Conservation (phyloP, 2,329 filamentous ascomycete species). For the Aspergillus melleus region DNA sequence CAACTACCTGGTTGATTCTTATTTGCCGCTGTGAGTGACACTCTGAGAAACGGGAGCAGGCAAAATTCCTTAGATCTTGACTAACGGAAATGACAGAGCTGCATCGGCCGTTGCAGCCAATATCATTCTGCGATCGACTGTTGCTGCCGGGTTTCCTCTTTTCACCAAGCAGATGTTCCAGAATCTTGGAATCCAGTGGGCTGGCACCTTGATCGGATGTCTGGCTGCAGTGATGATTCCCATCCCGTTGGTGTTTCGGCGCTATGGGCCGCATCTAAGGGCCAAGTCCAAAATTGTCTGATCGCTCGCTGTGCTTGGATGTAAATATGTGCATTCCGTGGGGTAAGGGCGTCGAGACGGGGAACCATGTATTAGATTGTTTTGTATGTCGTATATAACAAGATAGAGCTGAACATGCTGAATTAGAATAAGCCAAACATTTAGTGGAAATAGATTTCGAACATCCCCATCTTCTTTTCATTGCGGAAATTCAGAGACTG, state of each 20-base stretch:
- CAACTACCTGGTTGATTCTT: conserved; percentile 38
- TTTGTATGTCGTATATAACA: too few relatives aligned
- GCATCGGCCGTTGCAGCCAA: conserved; percentile 55
- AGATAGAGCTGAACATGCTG: too few relatives aligned
- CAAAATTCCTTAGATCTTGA: background rate
- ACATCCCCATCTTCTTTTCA: too few relatives aligned
- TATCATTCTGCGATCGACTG: conserved; percentile 46
- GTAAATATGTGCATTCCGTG: too few relatives aligned
- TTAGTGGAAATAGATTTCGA: too few relatives aligned
- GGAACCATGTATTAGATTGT: too few relatives aligned
- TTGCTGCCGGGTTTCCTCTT: conserved; percentile 38
- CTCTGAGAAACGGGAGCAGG: background rate
- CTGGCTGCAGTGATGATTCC: conserved; percentile 38
- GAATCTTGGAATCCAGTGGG: conserved; percentile 41
- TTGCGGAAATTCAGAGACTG: too few relatives aligned
- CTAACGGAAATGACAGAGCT: conserved; percentile 33
- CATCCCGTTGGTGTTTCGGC: conserved; percentile 34
- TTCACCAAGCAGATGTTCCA: conserved; percentile 41
- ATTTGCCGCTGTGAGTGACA: conserved; percentile 34
- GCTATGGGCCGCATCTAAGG: conserved; percentile 20
- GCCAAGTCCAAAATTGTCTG: too few relatives aligned
- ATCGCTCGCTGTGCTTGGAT: too few relatives aligned
- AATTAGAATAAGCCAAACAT: too few relatives aligned
- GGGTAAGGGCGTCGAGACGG: too few relatives aligned
- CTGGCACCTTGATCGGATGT: conserved; percentile 38